Base-by-base conservation (phyloP, 1,284 basidiomycete genomes). In the Rhodotorula sp. region DNA sequence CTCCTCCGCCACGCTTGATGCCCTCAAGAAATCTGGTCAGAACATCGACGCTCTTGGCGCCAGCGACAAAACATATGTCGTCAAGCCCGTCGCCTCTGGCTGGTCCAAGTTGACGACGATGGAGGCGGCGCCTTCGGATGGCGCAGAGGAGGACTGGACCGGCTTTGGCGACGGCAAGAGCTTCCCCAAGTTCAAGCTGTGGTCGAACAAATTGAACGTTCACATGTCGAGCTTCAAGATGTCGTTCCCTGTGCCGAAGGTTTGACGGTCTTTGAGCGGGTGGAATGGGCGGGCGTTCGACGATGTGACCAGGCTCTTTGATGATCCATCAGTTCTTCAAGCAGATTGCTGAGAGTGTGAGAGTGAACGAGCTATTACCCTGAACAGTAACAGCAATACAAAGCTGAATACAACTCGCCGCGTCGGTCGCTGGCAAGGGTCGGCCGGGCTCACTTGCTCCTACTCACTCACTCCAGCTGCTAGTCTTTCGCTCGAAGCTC, bases 151-250 rank as follows among this genome's bases (percentile, higher is more conserved):
- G 13, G 64, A 60, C 31, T 64, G 57, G 64, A 47, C 22, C 22
- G 46, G 15, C 1, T 71, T 65, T 15, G 70, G 70, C 11, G 66
- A 71, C 48, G 70, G 70, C 20, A 26, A 30, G 8, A 31, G 58
- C 1, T 71, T 68, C 31, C 70, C 70, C 18, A 31, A 16, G 9
- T 65, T 71, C 37, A 22, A 59, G 37, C 47, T 59, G 22, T 53
- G 26, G 18, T 37, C 56, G 44, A 46, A 40, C 13, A 40, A 57
- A 28, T 28, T 55, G 9, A 67, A 55, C 51, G 50, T 65, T n/a
- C 64, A 61, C 22, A 26, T 69, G 54, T 30, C 34, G 9, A 11
- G 20, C 22, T 62, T 69, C 37, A 34, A 51, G 40, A 69, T 69
- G 68, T 51, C 53, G 20, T 62, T 69, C 28, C 64, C 68, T 0